phyloP scores from a whole-genome alignment of 2,329 filamentous ascomycete species.

The Fusarium redolens region DNA sequence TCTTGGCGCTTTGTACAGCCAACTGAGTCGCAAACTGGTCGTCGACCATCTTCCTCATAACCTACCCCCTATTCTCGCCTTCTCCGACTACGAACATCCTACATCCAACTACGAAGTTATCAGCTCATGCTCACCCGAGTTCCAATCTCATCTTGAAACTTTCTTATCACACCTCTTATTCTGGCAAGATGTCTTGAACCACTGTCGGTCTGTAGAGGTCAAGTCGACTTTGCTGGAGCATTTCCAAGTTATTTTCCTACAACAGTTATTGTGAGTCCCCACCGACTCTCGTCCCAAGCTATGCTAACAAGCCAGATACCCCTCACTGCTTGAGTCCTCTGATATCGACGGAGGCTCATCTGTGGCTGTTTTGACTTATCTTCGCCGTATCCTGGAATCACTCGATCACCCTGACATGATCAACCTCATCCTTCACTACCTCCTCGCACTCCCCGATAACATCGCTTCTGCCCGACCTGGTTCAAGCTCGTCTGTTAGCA shows the following conservation, averaged over 20 bases:
- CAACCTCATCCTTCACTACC: constrained; percentile 91
- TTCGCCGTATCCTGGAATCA: constrained; percentile 89
- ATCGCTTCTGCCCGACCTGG: constrained; percentile 51
- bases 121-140: constrained; percentile 78
- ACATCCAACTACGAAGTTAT: constrained; percentile 77
- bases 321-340: constrained; percentile 94
- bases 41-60: constrained; percentile 80
- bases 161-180: constrained; percentile 96
- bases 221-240: constrained; percentile 94
- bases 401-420: constrained; percentile 95
- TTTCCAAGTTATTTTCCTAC: constrained; percentile 95
- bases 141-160: constrained; percentile 88
- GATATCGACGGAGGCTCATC: constrained; percentile 97
- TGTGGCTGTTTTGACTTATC: constrained; percentile 92
- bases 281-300: not conserved
- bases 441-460: constrained; percentile 80
- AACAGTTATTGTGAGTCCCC: constrained; percentile 84
- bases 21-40: constrained; percentile 80
- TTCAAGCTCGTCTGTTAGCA: constrained; percentile 67
- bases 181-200: constrained; percentile 98
- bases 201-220: constrained; percentile 91
- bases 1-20: constrained; percentile 78
- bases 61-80: constrained; percentile 83
- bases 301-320: constrained; percentile 71
- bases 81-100: constrained; percentile 88